Conservation (phyloP, 768 basidiomycete species). For the Podaxis rugospora region DNA sequence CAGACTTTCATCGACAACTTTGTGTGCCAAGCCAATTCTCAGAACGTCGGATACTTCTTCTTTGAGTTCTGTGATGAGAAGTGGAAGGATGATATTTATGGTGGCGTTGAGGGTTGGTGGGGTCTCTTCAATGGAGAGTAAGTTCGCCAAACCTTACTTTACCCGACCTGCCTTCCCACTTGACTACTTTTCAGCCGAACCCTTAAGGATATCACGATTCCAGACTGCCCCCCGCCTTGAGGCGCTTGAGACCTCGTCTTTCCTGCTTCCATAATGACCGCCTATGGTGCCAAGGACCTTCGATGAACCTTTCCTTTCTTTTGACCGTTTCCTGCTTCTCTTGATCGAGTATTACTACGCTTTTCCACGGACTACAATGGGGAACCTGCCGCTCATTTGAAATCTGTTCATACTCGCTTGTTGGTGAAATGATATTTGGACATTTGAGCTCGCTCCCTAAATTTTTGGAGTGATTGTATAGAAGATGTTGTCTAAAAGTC, state of each 20-base stretch:
- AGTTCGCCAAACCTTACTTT: slow-evolving; percentile 14
- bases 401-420: neutral
- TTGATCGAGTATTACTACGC: neutral
- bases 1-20: slow-evolving; percentile 82
- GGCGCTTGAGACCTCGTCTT: neutral
- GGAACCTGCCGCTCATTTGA: neutral
- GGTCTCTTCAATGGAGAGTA: slow-evolving; percentile 43
- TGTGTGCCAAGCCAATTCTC: slow-evolving; percentile 81
- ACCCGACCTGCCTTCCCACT: neutral
- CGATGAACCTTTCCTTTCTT: neutral
- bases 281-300: neutral
- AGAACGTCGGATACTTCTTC: slow-evolving; percentile 81
- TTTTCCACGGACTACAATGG: neutral
- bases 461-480: too few relatives aligned
- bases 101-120: slow-evolving; percentile 73
- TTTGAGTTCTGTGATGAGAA: slow-evolving; percentile 81
- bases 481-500: too few relatives aligned
- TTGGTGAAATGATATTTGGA: neutral
- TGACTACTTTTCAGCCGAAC: slow-evolving; percentile 43
- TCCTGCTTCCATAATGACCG: neutral
- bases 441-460: neutral
- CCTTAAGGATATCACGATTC: slow-evolving; percentile 66
- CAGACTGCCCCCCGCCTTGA: slow-evolving; percentile 43
- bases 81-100: slow-evolving; percentile 71
- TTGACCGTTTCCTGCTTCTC: neutral